Base-by-base conservation (phyloP, 2,329 filamentous ascomycete genomes). In the Zasmidium citrigriseum region DNA sequence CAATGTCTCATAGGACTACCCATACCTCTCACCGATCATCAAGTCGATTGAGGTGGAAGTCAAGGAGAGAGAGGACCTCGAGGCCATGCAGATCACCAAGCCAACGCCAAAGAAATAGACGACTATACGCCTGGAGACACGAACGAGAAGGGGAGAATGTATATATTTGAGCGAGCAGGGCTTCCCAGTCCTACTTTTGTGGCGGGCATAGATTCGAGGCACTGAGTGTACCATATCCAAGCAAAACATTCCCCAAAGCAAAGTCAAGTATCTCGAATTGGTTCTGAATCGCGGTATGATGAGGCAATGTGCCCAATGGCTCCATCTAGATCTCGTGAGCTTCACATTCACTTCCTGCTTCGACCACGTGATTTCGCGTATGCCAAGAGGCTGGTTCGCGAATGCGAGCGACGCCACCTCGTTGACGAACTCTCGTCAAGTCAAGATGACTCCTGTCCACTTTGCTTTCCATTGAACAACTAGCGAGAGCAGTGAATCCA, bases 11-110 rank as follows among this genome's bases (percentile, higher is more conserved):
- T 41, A 91, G 87, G 88, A 90, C 69, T 71, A 79, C 59, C 79
- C 80, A 69, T 91, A 91, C 74, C 81, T 91, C 52, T 81, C 80
- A 67, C 83, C 83, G 38, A 83, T 89, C 73, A 89, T 91, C 75
- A 78, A 80, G 66, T 85, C 89, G 74, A 84, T 91, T 69, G 86
- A 89, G 77, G 78, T 81, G 55, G 87, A 89, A 79, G 75, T 79
- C 67, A 82, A 82, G 71, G 88, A 91, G 78, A 83, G 87, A 65
- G 80, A 82, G 66, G 87, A 90, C 71, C 77, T 90, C 68, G 88
- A 90, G 75, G 79, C 83, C 64, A 82, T 90, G 79, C 77, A 84
- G 61, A 77, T 89, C 68, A 81, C 76, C 72, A 79, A 79, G 73
- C 75, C 65, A 49, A 65, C 67, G 54, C 27, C 64, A 25, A 64